These are phyloP conservation scores for Elsinoe fawcettii DNA, from an alignment of 2,329 filamentous ascomycete genomes.

Conservation along the genomic window DNA sequence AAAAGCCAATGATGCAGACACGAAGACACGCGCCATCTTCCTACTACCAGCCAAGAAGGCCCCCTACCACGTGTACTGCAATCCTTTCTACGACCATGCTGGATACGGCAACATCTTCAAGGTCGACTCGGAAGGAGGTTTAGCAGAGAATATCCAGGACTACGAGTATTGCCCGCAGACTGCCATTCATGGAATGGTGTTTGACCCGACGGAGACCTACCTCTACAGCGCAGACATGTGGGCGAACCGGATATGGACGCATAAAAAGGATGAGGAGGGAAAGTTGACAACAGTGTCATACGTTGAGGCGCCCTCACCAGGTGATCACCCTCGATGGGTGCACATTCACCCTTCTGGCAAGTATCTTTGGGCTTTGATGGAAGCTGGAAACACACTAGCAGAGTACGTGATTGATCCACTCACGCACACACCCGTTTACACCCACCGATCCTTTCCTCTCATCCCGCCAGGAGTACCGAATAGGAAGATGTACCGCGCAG, in stretches of 20 bases:
- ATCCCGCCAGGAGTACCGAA: constrained; percentile 62
- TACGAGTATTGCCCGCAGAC: constrained; percentile 62
- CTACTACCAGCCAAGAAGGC: constrained; percentile 69
- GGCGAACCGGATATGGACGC: constrained; percentile 77
- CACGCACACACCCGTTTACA: constrained; percentile 70
- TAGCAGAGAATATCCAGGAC: constrained; percentile 61
- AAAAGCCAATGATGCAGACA: constrained; percentile 58
- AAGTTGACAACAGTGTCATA: constrained; percentile 62
- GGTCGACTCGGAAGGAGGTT: constrained; percentile 48
- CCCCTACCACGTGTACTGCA: constrained; percentile 78
- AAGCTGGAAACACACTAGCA: constrained; percentile 75
- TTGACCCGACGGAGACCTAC: constrained; percentile 64
- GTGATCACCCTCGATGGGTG: constrained; percentile 82
- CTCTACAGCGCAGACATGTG: constrained; percentile 73
- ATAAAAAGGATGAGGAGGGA: constrained; percentile 61
- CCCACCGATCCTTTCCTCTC: constrained; percentile 65
- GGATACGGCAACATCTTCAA: constrained; percentile 73
- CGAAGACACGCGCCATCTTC: constrained; percentile 85
- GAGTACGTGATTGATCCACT: constrained; percentile 71
- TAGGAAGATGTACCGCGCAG: constrained; percentile 65
- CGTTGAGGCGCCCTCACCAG: constrained; percentile 60
- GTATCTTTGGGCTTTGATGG: constrained; percentile 81
- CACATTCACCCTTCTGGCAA: constrained; percentile 70
- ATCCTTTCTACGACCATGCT: constrained; percentile 82
- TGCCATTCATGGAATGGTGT: constrained; percentile 76